Percentiles rank a stretch among this genome's conserved stretches.
Conservation (phyloP, 345 rosid genomes). For the Lenwebbia sp. region DNA sequence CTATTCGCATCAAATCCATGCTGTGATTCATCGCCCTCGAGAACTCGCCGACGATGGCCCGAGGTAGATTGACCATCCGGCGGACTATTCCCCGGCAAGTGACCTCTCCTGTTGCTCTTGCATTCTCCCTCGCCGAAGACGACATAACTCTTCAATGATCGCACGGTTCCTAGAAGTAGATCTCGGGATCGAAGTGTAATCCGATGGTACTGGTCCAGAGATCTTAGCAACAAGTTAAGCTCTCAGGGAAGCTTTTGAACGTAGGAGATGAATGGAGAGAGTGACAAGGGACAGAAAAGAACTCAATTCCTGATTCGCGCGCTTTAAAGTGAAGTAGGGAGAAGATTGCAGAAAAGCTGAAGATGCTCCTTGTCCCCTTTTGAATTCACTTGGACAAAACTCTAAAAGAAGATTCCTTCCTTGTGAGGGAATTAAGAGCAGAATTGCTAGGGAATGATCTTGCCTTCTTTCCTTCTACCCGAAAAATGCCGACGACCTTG, state of each 20-base stretch:
- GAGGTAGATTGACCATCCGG: constrained; percentile 41
- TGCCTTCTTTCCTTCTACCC: neutral
- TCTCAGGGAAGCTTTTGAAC: neutral
- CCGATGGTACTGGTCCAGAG: neutral
- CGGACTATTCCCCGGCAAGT: constrained; percentile 27
- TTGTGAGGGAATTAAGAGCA: constrained; percentile 7
- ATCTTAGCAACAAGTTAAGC: neutral
- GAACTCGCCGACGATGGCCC: constrained; percentile 30
- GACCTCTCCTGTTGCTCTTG: constrained; percentile 13
- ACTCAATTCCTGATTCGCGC: neutral
- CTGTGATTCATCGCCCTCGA: constrained; percentile 31
- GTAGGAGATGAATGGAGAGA: neutral
- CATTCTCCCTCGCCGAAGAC: constrained; percentile 7
- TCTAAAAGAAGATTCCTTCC: constrained; percentile 11
- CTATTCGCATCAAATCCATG: constrained; percentile 10
- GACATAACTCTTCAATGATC: constrained; percentile 3
- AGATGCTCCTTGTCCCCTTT: constrained; percentile 9
- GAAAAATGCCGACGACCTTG: neutral
- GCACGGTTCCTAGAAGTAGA: neutral
- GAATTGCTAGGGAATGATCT: neutral
- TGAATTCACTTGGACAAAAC: constrained; percentile 1
- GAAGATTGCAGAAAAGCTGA: neutral
- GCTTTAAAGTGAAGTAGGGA: neutral
- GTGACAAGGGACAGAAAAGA: neutral
- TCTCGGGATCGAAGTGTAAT: neutral